Evolutionary conservation across 768 basidiomycete species (phyloP).

Genomic region (Suillus sp.): DNA sequence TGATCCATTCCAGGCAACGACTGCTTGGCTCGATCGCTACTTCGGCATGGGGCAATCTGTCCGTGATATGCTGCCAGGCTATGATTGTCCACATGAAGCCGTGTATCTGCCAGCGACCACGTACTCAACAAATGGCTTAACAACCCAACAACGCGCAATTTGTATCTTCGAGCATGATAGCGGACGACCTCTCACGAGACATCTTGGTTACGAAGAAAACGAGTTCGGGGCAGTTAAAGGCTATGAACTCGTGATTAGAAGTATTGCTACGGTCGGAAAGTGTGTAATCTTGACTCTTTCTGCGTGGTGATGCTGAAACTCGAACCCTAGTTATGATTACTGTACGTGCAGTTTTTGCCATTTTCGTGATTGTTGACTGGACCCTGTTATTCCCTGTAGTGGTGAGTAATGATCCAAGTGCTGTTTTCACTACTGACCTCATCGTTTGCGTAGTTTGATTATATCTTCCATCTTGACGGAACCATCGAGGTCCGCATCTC

Average conservation of each 20-base stretch:
- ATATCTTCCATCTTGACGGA: conserved; percentile 66
- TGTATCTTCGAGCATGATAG: conserved; percentile 68
- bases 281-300: conserved; percentile 35
- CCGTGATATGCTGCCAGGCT: conserved; percentile 65
- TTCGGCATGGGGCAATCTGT: conserved; percentile 63
- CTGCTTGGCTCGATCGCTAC: conserved; percentile 63
- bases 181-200: conserved; percentile 57
- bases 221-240: conserved; percentile 66
- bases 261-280: conserved; percentile 65
- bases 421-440: conserved; percentile 13
- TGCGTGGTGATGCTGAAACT: background rate
- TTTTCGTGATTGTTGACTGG: background rate
- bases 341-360: conserved; percentile 35
- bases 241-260: conserved; percentile 58
- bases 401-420: conserved; percentile 23
- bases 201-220: conserved; percentile 52
- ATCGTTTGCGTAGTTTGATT: conserved; percentile 52
- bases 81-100: conserved; percentile 67
- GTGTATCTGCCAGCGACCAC: conserved; percentile 62
- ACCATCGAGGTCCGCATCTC: conserved; percentile 69
- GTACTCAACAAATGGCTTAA: conserved; percentile 44
- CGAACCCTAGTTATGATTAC: conserved; percentile 54
- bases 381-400: conserved; percentile 23
- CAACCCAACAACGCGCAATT: conserved; percentile 54
- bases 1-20: conserved; percentile 61